Evolutionary conservation across 257 asterid species (phyloP), one percentile per base, ranked within the genome.

Genomic region (Lithospermum erythrorhizon): DNA sequence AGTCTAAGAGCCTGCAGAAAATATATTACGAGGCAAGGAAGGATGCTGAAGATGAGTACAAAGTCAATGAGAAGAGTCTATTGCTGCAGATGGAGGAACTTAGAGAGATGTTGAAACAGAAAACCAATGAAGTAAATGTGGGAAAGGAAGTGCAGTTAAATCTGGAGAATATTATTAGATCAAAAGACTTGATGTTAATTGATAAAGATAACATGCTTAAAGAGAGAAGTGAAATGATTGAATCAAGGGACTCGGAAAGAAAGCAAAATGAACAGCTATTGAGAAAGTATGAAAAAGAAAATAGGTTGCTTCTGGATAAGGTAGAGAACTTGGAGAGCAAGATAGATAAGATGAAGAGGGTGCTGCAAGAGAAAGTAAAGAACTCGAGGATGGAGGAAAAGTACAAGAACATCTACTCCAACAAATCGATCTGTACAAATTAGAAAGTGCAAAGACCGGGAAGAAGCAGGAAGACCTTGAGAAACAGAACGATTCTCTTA

Each of bases 11-110:
- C 75, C 37, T 79, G 69, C 84, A 82, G 77, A 78, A 78, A 70
- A 68, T 81, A 54, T 74, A 76, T 66, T 67, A 78, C 16, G 95
- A 91, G 65, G 93, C 89, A 55, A 83, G 66, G 68, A 75, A 78
- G 59, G 80, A 83, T 68, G 96, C 95, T 61, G 95, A 83, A 74
- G 65, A 27, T 70, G 76, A 78, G 58, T 80, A 78, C 71, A 86
- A 79, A 68, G 86, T 79, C 69, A 84, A 77, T 72, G 95, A 82
- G 61, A 77, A 65, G 6, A 82, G 72, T 55, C 75, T 86, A 60
- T 59, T 78, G 18, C 80, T 59, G 68, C 87, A 81, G 75, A 78
- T 84, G 53, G 72, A 84, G 58, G 78, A 62, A 75, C 78, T 83
- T 67, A 80, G 82, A 74, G 73, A 76, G 49, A 85, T 80, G 67